Evolutionary conservation across 345 rosid genomes (phyloP), one percentile per base, ranked within the genome.

Genomic region (Euphorbia lathyris): DNA sequence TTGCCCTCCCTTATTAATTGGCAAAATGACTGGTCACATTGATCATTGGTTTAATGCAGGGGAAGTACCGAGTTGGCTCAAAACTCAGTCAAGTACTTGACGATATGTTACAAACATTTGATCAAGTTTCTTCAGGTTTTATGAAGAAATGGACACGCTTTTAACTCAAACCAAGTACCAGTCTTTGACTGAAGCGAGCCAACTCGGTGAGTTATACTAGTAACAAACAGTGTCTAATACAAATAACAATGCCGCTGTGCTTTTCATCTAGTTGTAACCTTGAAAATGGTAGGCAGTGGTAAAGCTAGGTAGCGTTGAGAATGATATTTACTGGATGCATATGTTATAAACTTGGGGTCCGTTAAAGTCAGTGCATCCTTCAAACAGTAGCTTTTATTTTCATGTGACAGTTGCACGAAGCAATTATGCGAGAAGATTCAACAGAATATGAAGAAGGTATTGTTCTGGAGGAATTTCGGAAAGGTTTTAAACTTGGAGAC

Each of bases 351-450:
- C 27, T n/a, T 45, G 48, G 29, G 61, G 22, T 20, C 61, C 47
- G 23, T 32, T 11, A 5, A 61, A 23, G 25, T 43, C 27, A 8
- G 8, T 63, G 61, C 56, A n/a, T 62, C 23, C 11, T 71, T 14
- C 11, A 26, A 9, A 2, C n/a, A 25, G 27, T 71, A 17, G 52
- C 27, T 25, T 40, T 38, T 16, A 32, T 62, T 67, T 65, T 55
- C 32, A 60, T 2, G 66, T 64, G 51, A 80, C 72, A 93, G 98
- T 76, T 91, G 77, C 99, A 92, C 45, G 99, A 95, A 80, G 99
- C 99, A 58, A 92, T 95, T 74, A 88, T 92, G 97, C 86, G 87
- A 0, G 97, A 92, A 69, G 99, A 92, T 7, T 90, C 97, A 14
- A 23, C 80, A 1, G 93, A 86, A 66, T 85, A 80, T n/a, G 96